These are phyloP conservation scores for Sporisorium exsertum DNA, from an alignment of 1,284 basidiomycete genomes.

Conservation along the genomic window DNA sequence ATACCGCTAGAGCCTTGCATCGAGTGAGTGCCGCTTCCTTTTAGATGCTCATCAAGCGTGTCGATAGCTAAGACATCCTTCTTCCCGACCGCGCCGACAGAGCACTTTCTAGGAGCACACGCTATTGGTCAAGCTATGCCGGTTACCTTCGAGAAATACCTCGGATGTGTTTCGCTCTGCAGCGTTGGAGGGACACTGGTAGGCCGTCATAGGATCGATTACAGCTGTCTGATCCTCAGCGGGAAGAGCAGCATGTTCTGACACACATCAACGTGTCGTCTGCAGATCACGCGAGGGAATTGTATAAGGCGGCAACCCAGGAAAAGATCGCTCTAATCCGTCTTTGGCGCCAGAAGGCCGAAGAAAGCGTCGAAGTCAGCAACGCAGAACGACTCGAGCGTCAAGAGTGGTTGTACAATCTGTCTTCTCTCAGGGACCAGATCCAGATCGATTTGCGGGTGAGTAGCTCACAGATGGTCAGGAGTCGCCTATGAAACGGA, in stretches of 20 bases:
- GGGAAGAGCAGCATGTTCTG: neutral
- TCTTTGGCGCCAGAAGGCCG: constrained; percentile 11
- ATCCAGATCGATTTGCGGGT: constrained; percentile 15
- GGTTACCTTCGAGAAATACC: constrained; percentile 50
- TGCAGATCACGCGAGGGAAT: constrained; percentile 24
- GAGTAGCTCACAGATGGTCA: neutral
- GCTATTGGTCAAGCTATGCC: constrained; percentile 49
- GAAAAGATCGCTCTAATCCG: constrained; percentile 16
- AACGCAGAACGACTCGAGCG: constrained; percentile 18
- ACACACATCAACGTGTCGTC: neutral
- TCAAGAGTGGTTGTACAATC: constrained; percentile 10
- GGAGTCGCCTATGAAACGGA: too few species aligned
- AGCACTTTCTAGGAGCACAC: constrained; percentile 36
- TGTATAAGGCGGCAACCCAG: constrained; percentile 29
- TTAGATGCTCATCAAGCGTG: neutral
- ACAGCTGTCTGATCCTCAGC: neutral
- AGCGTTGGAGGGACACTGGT: constrained; percentile 41
- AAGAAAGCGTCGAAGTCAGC: neutral
- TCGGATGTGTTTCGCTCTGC: constrained; percentile 41
- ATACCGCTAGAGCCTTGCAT: constrained; percentile 12
- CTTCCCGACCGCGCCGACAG: neutral
- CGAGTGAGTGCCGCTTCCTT: constrained; percentile 15
- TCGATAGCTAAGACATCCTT: neutral
- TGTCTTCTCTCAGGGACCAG: neutral
- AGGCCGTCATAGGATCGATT: neutral